These are phyloP conservation scores for Colletotrichum sp. DNA, from an alignment of 2,329 filamentous ascomycete species.

Conservation along the genomic window DNA sequence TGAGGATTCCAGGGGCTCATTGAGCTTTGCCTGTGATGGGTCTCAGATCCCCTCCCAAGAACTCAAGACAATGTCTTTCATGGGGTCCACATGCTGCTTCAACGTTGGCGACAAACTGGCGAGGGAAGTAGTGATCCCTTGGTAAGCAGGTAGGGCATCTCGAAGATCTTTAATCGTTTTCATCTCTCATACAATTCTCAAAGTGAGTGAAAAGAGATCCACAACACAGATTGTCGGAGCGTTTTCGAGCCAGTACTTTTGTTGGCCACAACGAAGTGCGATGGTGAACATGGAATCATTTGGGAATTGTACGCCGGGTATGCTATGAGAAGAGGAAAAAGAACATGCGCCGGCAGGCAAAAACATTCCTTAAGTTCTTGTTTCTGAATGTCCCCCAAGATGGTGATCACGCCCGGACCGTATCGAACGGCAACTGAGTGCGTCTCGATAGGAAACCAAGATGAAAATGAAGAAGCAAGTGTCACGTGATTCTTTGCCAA, in stretches of 20 bases:
- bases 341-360: neutral
- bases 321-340: neutral
- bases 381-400: neutral
- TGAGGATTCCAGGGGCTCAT: neutral
- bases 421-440: neutral
- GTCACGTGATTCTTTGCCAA: neutral
- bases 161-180: neutral
- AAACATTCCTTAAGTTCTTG: neutral
- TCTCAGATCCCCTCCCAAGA: neutral
- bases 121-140: neutral
- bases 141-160: too few relatives aligned
- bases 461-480: neutral
- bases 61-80: neutral
- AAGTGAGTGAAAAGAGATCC: neutral
- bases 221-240: neutral
- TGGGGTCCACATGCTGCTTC: neutral
- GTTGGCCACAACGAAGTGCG: neutral
- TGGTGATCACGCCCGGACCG: neutral
- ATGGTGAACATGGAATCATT: neutral
- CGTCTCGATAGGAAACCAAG: neutral
- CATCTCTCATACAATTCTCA: neutral
- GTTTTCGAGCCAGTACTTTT: neutral
- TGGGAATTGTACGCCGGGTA: rapidly evolving
- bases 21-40: neutral
- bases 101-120: neutral